These are phyloP conservation scores for Bromus sterilis DNA, from an alignment of 176 grass and related monocot species.

Conservation along the genomic window DNA sequence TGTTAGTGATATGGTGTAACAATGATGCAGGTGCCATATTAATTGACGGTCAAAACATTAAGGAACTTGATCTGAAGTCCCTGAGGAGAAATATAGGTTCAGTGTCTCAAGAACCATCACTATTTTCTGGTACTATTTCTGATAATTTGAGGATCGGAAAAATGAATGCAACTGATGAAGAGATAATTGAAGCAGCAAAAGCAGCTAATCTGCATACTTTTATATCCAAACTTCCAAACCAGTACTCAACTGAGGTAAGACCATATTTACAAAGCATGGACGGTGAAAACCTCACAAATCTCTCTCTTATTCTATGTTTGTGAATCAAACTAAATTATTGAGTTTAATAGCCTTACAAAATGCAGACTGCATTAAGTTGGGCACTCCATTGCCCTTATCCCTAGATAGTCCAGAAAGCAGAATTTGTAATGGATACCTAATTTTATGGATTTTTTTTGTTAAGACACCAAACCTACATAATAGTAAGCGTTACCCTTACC, in stretches of 20 bases:
- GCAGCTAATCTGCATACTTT: conserved; percentile 47
- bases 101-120: conserved; percentile 42
- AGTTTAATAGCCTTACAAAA: background rate
- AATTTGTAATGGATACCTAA: background rate
- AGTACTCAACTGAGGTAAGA: conserved; percentile 51
- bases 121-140: conserved; percentile 45
- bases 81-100: conserved; percentile 43
- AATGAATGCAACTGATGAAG: conserved; percentile 28
- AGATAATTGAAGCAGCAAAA: conserved; percentile 37
- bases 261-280: background rate
- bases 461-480: background rate
- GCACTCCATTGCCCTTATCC: background rate
- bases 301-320: background rate
- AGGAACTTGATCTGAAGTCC: conserved; percentile 30
- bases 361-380: background rate
- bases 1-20: background rate
- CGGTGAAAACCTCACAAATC: background rate
- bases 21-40: conserved; percentile 31
- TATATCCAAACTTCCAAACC: conserved; percentile 41
- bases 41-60: conserved; percentile 45
- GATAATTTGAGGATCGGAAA: conserved; percentile 50
- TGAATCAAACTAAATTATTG: background rate
- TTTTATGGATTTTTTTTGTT: background rate
- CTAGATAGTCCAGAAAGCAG: background rate
- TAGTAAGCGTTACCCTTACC: background rate